Evolutionary conservation across 2,329 filamentous ascomycete genomes (phyloP).

Genomic region (Neofusicoccum kwambonambiense): DNA sequence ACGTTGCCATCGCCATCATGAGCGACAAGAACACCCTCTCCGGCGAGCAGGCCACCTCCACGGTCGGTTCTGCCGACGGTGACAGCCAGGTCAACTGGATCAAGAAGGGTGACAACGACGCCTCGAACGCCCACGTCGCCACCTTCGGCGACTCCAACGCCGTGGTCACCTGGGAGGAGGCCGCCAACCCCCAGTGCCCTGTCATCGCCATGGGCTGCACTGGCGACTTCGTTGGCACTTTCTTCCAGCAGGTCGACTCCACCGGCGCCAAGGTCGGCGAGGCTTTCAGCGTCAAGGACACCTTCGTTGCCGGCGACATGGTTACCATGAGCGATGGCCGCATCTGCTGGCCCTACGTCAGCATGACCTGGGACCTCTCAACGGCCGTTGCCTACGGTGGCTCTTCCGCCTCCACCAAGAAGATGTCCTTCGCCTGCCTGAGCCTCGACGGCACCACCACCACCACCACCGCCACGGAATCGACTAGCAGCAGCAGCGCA

Average conservation of each 20-base stretch:
- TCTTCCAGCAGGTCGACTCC: constrained; percentile 58
- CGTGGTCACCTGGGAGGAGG: constrained; percentile 62
- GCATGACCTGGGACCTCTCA: constrained; percentile 54
- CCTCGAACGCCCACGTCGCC: constrained; percentile 59
- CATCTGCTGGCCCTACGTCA: constrained; percentile 62
- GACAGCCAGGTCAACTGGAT: constrained; percentile 62
- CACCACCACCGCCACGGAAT: background rate
- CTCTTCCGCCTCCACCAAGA: constrained; percentile 27
- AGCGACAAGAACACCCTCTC: constrained; percentile 59
- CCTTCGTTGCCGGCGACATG: constrained; percentile 63
- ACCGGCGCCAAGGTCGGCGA: constrained; percentile 54
- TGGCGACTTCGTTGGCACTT: constrained; percentile 58
- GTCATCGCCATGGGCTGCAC: constrained; percentile 60
- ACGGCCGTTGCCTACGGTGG: constrained; percentile 29
- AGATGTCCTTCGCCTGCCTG: constrained; percentile 57
- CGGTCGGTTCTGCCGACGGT: constrained; percentile 53
- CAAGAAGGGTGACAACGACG: constrained; percentile 52
- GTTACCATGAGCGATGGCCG: constrained; percentile 58
- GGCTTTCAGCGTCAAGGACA: constrained; percentile 50
- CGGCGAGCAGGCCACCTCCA: constrained; percentile 54
- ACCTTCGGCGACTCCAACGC: constrained; percentile 54
- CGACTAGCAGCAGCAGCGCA: constrained; percentile 19
- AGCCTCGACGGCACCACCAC: constrained; percentile 24
- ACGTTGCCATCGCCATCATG: constrained; percentile 59
- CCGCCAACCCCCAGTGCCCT: constrained; percentile 55